These are phyloP conservation scores for Neonectria magnoliae DNA, from an alignment of 2,329 filamentous ascomycete species.

Conservation along the genomic window DNA sequence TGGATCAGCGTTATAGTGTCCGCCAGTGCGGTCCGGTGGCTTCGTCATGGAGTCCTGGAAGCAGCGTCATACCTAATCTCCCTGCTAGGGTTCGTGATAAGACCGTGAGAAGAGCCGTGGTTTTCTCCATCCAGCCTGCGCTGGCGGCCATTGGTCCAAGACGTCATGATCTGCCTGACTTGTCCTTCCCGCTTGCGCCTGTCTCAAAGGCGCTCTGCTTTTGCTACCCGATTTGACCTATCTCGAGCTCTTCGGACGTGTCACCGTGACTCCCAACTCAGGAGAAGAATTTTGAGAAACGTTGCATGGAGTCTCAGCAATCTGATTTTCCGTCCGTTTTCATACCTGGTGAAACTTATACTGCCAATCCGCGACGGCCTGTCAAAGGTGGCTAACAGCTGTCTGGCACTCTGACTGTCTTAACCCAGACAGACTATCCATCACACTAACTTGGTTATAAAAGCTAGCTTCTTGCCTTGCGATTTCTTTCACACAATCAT, in stretches of 20 bases:
- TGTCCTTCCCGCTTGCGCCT: background rate
- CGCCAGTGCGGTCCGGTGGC: conserved; percentile 2
- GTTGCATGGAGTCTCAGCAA: background rate
- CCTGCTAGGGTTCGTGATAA: conserved; percentile 8
- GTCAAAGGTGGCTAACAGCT: conserved; percentile 16
- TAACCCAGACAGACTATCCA: background rate
- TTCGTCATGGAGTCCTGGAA: conserved; percentile 1
- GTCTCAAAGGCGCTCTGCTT: background rate
- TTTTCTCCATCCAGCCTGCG: background rate
- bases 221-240: background rate
- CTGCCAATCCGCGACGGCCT: conserved; percentile 14
- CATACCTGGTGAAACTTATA: conserved; percentile 20
- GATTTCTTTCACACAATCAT: background rate
- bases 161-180: conserved; percentile 11
- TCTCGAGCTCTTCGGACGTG: conserved; percentile 2
- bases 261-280: conserved; percentile 24
- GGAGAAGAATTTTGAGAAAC: conserved; percentile 20
- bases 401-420: conserved; percentile 1
- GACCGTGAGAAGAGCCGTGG: background rate
- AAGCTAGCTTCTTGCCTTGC: background rate
- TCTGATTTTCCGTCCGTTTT: background rate
- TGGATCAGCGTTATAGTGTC: conserved; percentile 5
- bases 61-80: conserved; percentile 2
- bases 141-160: background rate
- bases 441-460: background rate